phyloP scores from a whole-genome alignment of 2,329 filamentous ascomycete genomes.

The Epichloe gansuensis region DNA sequence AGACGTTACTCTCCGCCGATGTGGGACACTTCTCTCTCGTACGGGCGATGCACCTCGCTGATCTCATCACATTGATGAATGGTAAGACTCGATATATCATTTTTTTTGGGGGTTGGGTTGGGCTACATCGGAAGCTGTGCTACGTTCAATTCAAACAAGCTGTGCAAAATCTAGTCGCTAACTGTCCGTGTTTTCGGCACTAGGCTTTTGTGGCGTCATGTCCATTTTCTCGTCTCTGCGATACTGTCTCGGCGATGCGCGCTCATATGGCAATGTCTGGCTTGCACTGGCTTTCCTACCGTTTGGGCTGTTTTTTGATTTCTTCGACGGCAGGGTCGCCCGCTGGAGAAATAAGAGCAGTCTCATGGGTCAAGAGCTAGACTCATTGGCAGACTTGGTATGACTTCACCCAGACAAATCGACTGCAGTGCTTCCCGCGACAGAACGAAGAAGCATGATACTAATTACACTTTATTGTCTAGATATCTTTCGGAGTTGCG shows the following conservation, averaged over 20 bases:
- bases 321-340: constrained; percentile 94
- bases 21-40: constrained; percentile 62
- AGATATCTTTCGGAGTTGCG: constrained; percentile 93
- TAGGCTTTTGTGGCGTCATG: constrained; percentile 78
- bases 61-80: constrained; percentile 76
- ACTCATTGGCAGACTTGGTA: constrained; percentile 92
- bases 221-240: constrained; percentile 91
- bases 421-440: background rate
- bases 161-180: background rate
- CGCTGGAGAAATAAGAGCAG: constrained; percentile 95
- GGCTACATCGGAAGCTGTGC: background rate
- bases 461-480: constrained; percentile 2
- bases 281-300: constrained; percentile 77
- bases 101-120: background rate
- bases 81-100: constrained; percentile 29
- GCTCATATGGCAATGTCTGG: constrained; percentile 60
- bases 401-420: constrained; percentile 12
- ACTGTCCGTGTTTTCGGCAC: background rate
- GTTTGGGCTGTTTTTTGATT: constrained; percentile 92
- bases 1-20: constrained; percentile 55
- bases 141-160: background rate
- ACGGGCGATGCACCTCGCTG: constrained; percentile 62
- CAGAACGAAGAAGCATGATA: background rate
- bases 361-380: constrained; percentile 94
- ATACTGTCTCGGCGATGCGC: constrained; percentile 68